phyloP scores from a whole-genome alignment of 495 filamentous ascomycete species.

The Penicillium canariense region DNA sequence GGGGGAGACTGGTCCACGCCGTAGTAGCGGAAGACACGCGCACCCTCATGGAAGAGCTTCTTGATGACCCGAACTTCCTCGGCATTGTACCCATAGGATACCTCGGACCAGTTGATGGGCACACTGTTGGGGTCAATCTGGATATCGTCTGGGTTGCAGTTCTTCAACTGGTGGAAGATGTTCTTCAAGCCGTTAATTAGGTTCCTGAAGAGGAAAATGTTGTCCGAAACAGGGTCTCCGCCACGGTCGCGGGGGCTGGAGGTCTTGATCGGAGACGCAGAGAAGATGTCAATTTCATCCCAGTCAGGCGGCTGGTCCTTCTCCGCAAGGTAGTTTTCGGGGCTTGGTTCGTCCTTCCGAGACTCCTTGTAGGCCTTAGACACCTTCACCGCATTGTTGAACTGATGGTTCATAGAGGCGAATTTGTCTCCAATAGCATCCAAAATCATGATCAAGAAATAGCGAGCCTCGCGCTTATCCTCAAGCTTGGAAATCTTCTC shows the following conservation, averaged over 20 bases:
- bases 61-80: conserved; percentile 96
- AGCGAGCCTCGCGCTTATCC: conserved; percentile 88
- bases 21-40: conserved; percentile 94
- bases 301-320: conserved; percentile 79
- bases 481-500: conserved; percentile 91
- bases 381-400: conserved; percentile 89
- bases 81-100: conserved; percentile 93
- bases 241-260: conserved; percentile 88
- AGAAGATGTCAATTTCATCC: conserved; percentile 98
- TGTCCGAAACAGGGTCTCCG: conserved; percentile 92
- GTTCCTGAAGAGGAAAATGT: conserved; percentile 97
- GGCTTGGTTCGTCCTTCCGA: conserved; percentile 56
- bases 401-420: conserved; percentile 95
- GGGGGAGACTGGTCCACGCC: conserved; percentile 75
- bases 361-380: conserved; percentile 68
- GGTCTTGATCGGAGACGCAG: conserved; percentile 91
- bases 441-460: conserved; percentile 95
- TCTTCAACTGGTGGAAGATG: conserved; percentile 91
- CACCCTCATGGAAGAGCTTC: conserved; percentile 95
- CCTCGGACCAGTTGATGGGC: conserved; percentile 89
- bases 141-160: conserved; percentile 71
- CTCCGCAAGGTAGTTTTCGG: conserved; percentile 80
- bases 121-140: conserved; percentile 72
- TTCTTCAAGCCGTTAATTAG: conserved; percentile 97
- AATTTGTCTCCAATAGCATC: conserved; percentile 98